Evolutionary conservation across 805 yeast genomes (phyloP).

Genomic region (Candida koratica): DNA sequence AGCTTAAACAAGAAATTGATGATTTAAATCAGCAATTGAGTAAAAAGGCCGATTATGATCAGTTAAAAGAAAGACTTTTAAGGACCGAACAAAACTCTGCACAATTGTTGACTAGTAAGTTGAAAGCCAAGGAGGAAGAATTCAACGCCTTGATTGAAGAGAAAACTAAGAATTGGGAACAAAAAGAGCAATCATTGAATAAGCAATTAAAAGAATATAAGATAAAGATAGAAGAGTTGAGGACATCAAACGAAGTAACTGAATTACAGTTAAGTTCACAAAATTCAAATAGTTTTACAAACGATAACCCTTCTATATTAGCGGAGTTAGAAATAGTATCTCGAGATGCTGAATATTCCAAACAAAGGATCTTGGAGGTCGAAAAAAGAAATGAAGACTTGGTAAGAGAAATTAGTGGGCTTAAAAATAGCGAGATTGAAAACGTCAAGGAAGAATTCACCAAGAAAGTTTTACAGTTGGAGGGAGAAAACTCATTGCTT

Average conservation of each 20-base stretch:
- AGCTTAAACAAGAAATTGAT: conserved; percentile 47
- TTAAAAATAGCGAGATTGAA: conserved; percentile 44
- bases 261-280: conserved; percentile 53
- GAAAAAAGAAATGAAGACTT: conserved; percentile 77
- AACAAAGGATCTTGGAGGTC: conserved; percentile 61
- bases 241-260: conserved; percentile 61
- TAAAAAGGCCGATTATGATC: conserved; percentile 73
- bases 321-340: conserved; percentile 64
- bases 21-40: conserved; percentile 56
- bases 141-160: conserved; percentile 66
- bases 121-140: conserved; percentile 72
- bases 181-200: conserved; percentile 50
- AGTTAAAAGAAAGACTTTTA: conserved; percentile 57
- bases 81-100: conserved; percentile 60
- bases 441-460: conserved; percentile 37
- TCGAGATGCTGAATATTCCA: conserved; percentile 70
- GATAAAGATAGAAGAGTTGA: conserved; percentile 58
- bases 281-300: conserved; percentile 28
- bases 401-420: conserved; percentile 57
- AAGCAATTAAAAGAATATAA: conserved; percentile 50
- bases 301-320: conserved; percentile 26
- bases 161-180: conserved; percentile 64
- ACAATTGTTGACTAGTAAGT: conserved; percentile 48
- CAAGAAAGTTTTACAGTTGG: conserved; percentile 51
- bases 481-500: conserved; percentile 64